Base-by-base conservation (phyloP, 129 eudicot species). In the Lactuca sativa region DNA sequence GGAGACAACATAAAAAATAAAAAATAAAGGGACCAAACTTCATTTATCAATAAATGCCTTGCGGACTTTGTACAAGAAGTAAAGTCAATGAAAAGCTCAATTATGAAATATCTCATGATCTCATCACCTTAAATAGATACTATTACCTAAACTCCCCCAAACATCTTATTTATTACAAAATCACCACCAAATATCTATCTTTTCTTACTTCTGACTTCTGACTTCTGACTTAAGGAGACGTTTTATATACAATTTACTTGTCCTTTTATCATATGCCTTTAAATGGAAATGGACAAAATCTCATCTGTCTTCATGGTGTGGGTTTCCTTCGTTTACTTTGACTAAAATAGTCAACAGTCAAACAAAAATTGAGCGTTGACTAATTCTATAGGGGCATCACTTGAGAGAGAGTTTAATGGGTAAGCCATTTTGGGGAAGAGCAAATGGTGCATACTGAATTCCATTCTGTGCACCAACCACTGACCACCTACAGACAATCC, bases 41-140 rank as follows among this genome's bases (percentile, higher is more conserved):
- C 72, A 67, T 72, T 55, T 18, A 69, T 82, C 17, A 15, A 62
- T 54, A 41, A 54, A 61, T 80, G 95, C 95, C 95, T 88, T 85
- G 90, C 95, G 90, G 95, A 84, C 88, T 88, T 81, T 75, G 34
- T 77, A 87, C 90, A 87, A 61, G 12, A 48, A 56, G 51, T 63
- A 13, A 59, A 68, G 56, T 66, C 51, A 49, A 57, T 43, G 30
- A 75, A 73, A 57, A 74, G 4, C 77, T 76, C 71, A 74, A 47
- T 9, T 71, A 70, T 25, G 30, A 25, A 25, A 25, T 25, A 25
- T 25, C 30, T 25, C 30, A 25, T 25, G 30, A 25, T 49, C 38
- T 59, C 32, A 56, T 63, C 55, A 53, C 66, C 56, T 75, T 70
- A 62, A 65, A 64, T 69, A 75, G 53, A 73, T 49, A n/a, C n/a